These are phyloP conservation scores for Rehmannia glutinosa DNA, from an alignment of 257 asterid genomes.

Conservation along the genomic window DNA sequence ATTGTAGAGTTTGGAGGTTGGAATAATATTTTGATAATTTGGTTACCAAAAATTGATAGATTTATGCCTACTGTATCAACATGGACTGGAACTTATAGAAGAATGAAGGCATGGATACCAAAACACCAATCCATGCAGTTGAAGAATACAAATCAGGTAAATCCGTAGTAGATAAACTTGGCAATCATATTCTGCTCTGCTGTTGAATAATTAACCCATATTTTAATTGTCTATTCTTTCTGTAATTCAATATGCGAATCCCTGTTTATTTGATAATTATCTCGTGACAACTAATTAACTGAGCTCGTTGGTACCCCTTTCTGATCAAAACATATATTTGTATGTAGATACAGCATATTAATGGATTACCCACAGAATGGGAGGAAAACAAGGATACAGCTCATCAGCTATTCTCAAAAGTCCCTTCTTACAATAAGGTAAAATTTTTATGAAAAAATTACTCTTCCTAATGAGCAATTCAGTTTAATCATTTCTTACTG, in stretches of 20 bases:
- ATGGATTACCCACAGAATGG: conserved; percentile 80
- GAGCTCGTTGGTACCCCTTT: too few species aligned
- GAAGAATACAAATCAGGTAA: conserved; percentile 69
- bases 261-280: too few species aligned
- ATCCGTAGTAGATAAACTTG: background rate
- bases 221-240: background rate
- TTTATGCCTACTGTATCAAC: conserved; percentile 69
- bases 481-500: too few species aligned
- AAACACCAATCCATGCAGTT: conserved; percentile 91
- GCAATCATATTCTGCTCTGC: background rate
- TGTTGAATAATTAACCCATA: too few species aligned
- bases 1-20: background rate
- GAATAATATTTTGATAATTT: background rate
- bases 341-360: conserved; percentile 58
- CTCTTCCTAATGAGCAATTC: too few species aligned
- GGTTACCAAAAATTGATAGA: conserved; percentile 27
- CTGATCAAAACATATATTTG: background rate
- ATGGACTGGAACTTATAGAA: conserved; percentile 80
- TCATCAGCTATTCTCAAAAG: conserved; percentile 72
- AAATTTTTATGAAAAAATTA: background rate
- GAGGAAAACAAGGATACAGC: conserved; percentile 58
- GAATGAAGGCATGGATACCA: conserved; percentile 89
- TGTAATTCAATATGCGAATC: too few species aligned
- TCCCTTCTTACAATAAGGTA: conserved; percentile 81
- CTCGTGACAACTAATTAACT: too few species aligned